These are phyloP conservation scores for Croton laevigatus DNA, from an alignment of 441 rosid species.

Conservation along the genomic window DNA sequence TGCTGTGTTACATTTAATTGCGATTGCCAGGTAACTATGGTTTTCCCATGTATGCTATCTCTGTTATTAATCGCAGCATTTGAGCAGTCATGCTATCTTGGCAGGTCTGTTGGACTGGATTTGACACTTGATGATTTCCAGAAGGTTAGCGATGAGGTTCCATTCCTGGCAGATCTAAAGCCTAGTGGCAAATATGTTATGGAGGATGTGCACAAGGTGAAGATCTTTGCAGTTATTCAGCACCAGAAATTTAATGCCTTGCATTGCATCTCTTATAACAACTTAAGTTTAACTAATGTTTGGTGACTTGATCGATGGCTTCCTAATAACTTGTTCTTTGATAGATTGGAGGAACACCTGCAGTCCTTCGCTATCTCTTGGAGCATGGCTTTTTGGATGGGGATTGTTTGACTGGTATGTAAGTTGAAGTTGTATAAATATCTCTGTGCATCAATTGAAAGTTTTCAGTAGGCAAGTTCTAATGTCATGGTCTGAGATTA, in stretches of 20 bases:
- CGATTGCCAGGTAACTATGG: conserved; percentile 72
- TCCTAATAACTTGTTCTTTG: conserved; percentile 6
- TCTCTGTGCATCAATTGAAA: conserved; percentile 6
- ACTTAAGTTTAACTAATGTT: not conserved
- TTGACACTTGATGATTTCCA: conserved; percentile 92
- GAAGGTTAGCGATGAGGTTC: conserved; percentile 85
- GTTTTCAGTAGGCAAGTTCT: conserved; percentile 9
- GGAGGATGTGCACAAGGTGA: conserved; percentile 95
- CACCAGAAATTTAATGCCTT: not conserved
- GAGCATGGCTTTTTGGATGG: conserved; percentile 79
- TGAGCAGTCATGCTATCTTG: conserved; percentile 29
- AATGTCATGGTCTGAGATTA: conserved; percentile 5
- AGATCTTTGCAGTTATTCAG: conserved; percentile 17
- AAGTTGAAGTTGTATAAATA: conserved; percentile 10
- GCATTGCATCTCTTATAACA: conserved; percentile 1
- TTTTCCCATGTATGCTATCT: conserved; percentile 9
- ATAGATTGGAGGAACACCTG: conserved; percentile 88
- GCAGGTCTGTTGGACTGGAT: conserved; percentile 93
- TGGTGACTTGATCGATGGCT: not conserved
- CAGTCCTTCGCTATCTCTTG: conserved; percentile 80
- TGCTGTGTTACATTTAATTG: conserved; percentile 93
- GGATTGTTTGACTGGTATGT: conserved; percentile 85
- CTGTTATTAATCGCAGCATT: conserved; percentile 8
- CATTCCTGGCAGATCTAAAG: conserved; percentile 92
- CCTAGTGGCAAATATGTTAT: conserved; percentile 99